These are phyloP conservation scores for Carpinus fangiana DNA, from an alignment of 306 rosid species.

Conservation along the genomic window DNA sequence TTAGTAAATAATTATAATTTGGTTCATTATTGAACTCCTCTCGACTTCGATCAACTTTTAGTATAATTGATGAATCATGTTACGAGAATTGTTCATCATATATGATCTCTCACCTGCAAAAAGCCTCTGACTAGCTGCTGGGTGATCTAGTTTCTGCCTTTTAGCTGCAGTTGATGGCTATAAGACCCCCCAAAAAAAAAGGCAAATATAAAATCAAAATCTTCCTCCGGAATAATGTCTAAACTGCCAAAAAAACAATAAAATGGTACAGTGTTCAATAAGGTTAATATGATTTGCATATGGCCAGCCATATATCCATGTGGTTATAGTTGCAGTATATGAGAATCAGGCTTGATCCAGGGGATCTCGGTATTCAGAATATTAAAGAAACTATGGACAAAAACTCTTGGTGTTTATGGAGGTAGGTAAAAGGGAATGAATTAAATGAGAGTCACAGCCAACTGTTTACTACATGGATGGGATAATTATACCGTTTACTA, in stretches of 20 bases:
- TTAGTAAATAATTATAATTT: slow-evolving; percentile 26
- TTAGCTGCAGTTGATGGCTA: slow-evolving; percentile 61
- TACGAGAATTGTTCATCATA: slow-evolving; percentile 11
- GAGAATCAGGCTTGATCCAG: background rate
- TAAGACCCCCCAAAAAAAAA: slow-evolving; percentile 31
- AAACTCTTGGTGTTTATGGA: background rate
- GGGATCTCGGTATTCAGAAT: background rate
- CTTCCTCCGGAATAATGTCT: background rate
- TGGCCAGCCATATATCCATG: background rate
- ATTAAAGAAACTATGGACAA: background rate
- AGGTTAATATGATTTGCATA: background rate
- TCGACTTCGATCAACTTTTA: slow-evolving; percentile 18
- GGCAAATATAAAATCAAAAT: slow-evolving; percentile 22
- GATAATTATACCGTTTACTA: background rate
- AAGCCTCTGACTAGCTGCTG: slow-evolving; percentile 40
- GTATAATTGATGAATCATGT: slow-evolving; percentile 15
- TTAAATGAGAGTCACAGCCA: background rate
- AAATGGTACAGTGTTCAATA: background rate
- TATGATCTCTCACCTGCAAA: slow-evolving; percentile 56
- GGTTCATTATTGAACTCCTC: slow-evolving; percentile 16
- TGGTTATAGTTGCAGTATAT: background rate
- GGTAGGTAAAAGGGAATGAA: background rate
- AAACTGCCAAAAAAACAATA: slow-evolving; percentile 5
- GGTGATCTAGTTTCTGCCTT: slow-evolving; percentile 52
- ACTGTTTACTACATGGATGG: background rate